Base-by-base conservation (phyloP, 805 yeast genomes). In the Kodamaea jinghongensis region DNA sequence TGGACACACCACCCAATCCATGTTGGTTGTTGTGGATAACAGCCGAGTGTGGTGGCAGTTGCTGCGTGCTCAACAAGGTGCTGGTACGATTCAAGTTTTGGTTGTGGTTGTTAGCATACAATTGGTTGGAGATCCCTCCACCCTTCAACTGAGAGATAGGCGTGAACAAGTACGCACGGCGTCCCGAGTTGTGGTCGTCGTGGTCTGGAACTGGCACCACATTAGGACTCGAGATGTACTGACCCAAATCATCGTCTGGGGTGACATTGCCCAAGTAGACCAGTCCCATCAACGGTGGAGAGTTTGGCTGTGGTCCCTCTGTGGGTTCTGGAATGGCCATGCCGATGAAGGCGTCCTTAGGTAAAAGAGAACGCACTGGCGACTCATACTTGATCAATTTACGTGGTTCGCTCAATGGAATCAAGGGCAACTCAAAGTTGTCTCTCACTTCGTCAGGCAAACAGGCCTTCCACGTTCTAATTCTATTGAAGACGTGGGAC, bases 381-480 rank as follows among this genome's bases (percentile, higher is more conserved):
- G 96, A 88, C 38, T 86, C 89, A 53, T 78, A 81, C 55, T 83
- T 81, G 55, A 81, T 81, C 57, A 85, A 72, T 48, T 78, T 76
- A 54, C 90, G 74, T 38, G 86, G 78, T 43, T 78, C 80, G 39
- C 56, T 63, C 36, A 91, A 73, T 6, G 91, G 89, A 28, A 78
- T 78, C 15, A 85, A 79, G 25, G 86, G 84, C 42, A 67, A 71
- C 54, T 90, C 97, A 53, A 86, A 91, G 40, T 72, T 70, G 48
- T 85, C 89, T 53, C 98, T 79, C 34, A 91, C 85, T 61, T 91
- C 98, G 62, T 93, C 98, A 0, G 99, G 99, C 49, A 93, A 73
- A 70, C 98, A 93, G 5, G 97, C 97, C 63, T 88, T 91, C 99
- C 99, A 93, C 2, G 99, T 91, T 56, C 98, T 78, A 54, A 93